Percentiles rank a stretch among this genome's conserved stretches.
These are phyloP conservation scores for Rubroboletus satanas DNA, from an alignment of 768 basidiomycete genomes.

Conservation along the genomic window DNA sequence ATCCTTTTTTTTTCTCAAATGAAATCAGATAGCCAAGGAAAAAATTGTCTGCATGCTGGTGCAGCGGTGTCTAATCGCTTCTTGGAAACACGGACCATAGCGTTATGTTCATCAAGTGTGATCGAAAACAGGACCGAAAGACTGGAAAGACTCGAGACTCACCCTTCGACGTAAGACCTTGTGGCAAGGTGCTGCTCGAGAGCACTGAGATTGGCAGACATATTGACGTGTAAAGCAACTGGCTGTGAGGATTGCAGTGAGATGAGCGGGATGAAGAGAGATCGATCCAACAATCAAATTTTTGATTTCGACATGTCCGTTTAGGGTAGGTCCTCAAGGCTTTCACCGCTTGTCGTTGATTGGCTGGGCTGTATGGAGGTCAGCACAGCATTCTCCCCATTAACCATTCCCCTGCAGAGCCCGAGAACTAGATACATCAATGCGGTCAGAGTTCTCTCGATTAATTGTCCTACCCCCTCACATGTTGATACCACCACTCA, in stretches of 20 bases:
- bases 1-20: slow-evolving; percentile 3
- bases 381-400: neutral
- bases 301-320: slow-evolving; percentile 18
- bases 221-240: slow-evolving; percentile 30
- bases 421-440: neutral
- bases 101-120: slow-evolving; percentile 59
- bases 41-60: slow-evolving; percentile 66
- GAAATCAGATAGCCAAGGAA: slow-evolving; percentile 71
- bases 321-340: slow-evolving; percentile 31
- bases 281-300: slow-evolving; percentile 20
- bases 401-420: neutral
- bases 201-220: slow-evolving; percentile 65
- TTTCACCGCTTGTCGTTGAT: slow-evolving; percentile 7
- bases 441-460: neutral
- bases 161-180: slow-evolving; percentile 92
- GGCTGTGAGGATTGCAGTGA: slow-evolving; percentile 5
- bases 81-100: slow-evolving; percentile 99
- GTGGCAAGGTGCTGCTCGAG: slow-evolving; percentile 86
- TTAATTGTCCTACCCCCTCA: neutral
- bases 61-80: slow-evolving; percentile 90
- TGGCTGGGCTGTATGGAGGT: slow-evolving; percentile 5
- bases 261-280: slow-evolving; percentile 30
- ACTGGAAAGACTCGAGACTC: slow-evolving; percentile 34
- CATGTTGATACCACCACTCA: neutral
- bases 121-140: slow-evolving; percentile 8